Evolutionary conservation across 148 eudicot genomes (phyloP).

Genomic region (Pouteria glomerata): DNA sequence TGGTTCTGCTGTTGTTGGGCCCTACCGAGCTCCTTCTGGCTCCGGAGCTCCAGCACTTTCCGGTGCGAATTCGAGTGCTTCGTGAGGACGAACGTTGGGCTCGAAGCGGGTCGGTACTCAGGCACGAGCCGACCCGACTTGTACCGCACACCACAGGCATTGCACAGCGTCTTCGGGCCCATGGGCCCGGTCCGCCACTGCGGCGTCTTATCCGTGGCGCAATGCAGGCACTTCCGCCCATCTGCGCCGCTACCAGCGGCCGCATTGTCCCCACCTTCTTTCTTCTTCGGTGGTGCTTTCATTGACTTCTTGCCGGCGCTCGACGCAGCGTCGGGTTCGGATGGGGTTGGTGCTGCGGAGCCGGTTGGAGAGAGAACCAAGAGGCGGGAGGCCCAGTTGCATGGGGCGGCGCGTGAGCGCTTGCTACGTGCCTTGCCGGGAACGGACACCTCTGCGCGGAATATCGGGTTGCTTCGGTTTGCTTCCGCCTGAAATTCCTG

Average conservation of each 20-base stretch:
- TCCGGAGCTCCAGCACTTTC: constrained; percentile 81
- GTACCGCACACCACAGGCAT: constrained; percentile 87
- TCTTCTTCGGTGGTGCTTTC: constrained; percentile 26
- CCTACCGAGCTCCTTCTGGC: constrained; percentile 69
- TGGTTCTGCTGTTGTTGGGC: constrained; percentile 37
- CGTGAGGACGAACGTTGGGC: constrained; percentile 78
- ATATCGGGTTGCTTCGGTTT: constrained; percentile 28
- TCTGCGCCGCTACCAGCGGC: constrained; percentile 24
- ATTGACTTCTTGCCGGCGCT: constrained; percentile 30
- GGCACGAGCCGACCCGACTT: constrained; percentile 93
- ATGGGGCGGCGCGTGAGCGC: constrained; percentile 73
- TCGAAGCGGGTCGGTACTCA: constrained; percentile 88
- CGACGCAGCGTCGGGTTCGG: constrained; percentile 20
- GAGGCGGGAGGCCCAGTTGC: constrained; percentile 82
- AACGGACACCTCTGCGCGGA: constrained; percentile 51
- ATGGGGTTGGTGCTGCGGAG: constrained; percentile 2
- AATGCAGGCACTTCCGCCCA: constrained; percentile 75
- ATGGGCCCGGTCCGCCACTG: constrained; percentile 95
- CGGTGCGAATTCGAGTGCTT: constrained; percentile 97
- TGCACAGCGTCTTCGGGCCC: constrained; percentile 93
- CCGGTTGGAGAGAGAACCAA: constrained; percentile 30
- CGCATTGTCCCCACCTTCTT: constrained; percentile 6
- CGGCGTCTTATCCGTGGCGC: constrained; percentile 93
- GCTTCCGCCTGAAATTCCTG: constrained; percentile 29
- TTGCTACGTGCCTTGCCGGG: constrained; percentile 95